These are phyloP conservation scores for Decorospora gaudefroyi DNA, from an alignment of 2,329 filamentous ascomycete genomes.

Conservation along the genomic window DNA sequence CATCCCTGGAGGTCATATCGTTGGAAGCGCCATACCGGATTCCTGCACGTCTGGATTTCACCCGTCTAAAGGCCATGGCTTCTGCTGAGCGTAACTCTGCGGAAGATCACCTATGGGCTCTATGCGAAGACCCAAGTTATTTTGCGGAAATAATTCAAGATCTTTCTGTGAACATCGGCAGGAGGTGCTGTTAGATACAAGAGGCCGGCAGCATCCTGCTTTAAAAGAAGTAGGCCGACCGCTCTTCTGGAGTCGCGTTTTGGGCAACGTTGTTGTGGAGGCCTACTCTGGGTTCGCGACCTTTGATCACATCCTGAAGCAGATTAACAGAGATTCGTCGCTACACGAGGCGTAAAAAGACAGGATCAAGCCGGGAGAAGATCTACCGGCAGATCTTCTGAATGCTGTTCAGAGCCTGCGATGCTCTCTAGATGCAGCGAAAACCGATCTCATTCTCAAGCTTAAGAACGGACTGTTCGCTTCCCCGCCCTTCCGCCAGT, in stretches of 20 bases:
- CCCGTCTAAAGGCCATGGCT: conserved; percentile 44
- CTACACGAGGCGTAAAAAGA: conserved; percentile 8
- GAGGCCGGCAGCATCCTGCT: conserved; percentile 17
- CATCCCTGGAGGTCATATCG: conserved; percentile 38
- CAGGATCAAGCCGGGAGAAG: conserved; percentile 7
- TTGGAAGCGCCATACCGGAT: conserved; percentile 59
- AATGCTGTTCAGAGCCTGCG: conserved; percentile 19
- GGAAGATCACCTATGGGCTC: conserved; percentile 41
- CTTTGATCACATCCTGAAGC: conserved; percentile 17
- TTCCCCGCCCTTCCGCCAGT: conserved; percentile 13
- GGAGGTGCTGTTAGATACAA: conserved; percentile 17
- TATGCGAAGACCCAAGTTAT: conserved; percentile 64
- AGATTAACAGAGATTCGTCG: conserved; percentile 14
- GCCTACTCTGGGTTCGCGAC: conserved; percentile 19
- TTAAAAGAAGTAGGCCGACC: conserved; percentile 7
- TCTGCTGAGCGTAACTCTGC: conserved; percentile 3
- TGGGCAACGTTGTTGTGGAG: conserved; percentile 12
- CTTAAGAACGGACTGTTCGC: conserved; percentile 12
- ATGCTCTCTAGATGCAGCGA: conserved; percentile 10
- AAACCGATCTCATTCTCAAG: conserved; percentile 7
- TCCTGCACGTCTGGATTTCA: conserved; percentile 55
- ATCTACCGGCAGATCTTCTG: conserved; percentile 17
- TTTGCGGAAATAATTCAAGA: conserved; percentile 56
- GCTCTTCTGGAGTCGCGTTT: conserved; percentile 25
- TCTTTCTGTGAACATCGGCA: conserved; percentile 53